These are phyloP conservation scores for Puccinia hordei DNA, from an alignment of 1,284 basidiomycete species.

Conservation along the genomic window DNA sequence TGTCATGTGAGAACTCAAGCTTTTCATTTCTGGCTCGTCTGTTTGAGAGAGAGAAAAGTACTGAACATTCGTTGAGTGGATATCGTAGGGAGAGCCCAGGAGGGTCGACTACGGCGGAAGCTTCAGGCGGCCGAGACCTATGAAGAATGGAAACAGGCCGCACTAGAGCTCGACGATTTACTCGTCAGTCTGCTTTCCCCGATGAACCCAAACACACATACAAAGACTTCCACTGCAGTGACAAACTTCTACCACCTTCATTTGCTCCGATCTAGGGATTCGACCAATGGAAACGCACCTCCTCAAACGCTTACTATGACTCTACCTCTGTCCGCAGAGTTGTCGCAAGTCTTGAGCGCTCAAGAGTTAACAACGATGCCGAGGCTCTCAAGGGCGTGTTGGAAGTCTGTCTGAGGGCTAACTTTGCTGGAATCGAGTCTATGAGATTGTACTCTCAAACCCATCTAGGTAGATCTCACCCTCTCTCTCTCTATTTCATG, in stretches of 20 bases:
- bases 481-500: background rate
- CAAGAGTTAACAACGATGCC: slow-evolving; percentile 73
- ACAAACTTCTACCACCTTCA: too few relatives aligned
- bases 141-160: slow-evolving; percentile 16
- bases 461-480: slow-evolving; percentile 59
- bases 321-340: slow-evolving; percentile 79
- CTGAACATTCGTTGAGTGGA: too few relatives aligned
- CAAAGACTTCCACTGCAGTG: too few relatives aligned
- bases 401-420: slow-evolving; percentile 85
- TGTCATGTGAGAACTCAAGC: background rate
- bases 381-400: slow-evolving; percentile 84
- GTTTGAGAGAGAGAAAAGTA: too few relatives aligned
- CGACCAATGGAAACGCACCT: slow-evolving; percentile 78
- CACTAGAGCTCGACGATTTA: slow-evolving; percentile 1
- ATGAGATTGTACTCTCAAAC: slow-evolving; percentile 84
- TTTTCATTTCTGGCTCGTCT: too few relatives aligned
- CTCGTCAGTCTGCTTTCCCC: background rate
- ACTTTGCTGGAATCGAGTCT: slow-evolving; percentile 94
- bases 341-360: slow-evolving; percentile 67
- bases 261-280: slow-evolving; percentile 63
- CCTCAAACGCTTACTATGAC: slow-evolving; percentile 86
- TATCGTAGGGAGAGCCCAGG: slow-evolving; percentile 20
- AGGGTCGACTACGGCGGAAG: slow-evolving; percentile 1
- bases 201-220: too few relatives aligned
- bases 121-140: background rate